Evolutionary conservation across 257 asterid genomes (phyloP), one percentile per base, ranked within the genome.

Genomic region (Rubia yunnanensis): DNA sequence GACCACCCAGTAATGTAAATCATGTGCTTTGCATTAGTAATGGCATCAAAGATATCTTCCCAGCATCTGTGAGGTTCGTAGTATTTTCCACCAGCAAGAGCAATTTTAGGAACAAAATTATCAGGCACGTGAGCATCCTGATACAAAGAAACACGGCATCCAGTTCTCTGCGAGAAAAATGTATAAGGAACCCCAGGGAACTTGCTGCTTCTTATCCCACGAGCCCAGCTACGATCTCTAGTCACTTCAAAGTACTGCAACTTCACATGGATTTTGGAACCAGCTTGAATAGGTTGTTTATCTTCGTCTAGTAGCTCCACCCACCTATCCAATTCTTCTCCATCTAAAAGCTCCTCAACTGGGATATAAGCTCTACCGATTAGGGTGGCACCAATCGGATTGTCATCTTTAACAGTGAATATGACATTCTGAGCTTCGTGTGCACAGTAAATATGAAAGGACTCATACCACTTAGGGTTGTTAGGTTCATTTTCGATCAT

Each of bases 1-100:
- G 97, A 90, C 97, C 97, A 90, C 3, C 97, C 97, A 3, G 97
- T 90, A 36, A 90, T 86, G 81, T 90, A 90, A 55, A 90, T 88
- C 71, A 90, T 32, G 79, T 88, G 97, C 72, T 78, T 86, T 0
- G 97, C 97, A 15, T 88, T 83, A 3, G 81, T 58, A 34, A 90
- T 87, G 0, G 97, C 96, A 3, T 90, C 97, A 44, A 87, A 90
- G 28, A 86, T 66, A 60, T 90, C 92, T 55, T 90, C 96, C 96
- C 95, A 88, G 60, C 97, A 84, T 31, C 96, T 74, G 58, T 80
- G 88, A 2, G 92, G 92, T 71, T 88, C 88, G 60, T 88, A 88
- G 62, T 48, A 26, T 49, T 77, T 79, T 13, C 91, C 90, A 10
- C 95, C 96, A 0, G 88, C 74, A 0, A 90, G 77, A 13, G 95